These are phyloP conservation scores for Paecilomyces variotii DNA, from an alignment of 2,329 filamentous ascomycete species.

Conservation along the genomic window DNA sequence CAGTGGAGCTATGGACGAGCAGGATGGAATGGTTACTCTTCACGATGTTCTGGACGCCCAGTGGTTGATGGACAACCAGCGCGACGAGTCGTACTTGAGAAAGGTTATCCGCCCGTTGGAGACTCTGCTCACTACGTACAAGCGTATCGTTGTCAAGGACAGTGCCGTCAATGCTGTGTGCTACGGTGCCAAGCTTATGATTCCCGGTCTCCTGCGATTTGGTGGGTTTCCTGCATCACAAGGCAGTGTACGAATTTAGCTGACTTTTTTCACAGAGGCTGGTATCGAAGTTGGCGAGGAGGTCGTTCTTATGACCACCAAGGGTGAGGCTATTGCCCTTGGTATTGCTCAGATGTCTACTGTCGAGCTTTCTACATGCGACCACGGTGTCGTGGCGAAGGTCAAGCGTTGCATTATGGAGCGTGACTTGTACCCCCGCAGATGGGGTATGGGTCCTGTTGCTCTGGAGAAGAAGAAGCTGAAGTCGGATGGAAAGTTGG, in stretches of 20 bases:
- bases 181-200: slow-evolving; percentile 98
- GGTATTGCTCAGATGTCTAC: slow-evolving; percentile 97
- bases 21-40: slow-evolving; percentile 79
- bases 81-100: slow-evolving; percentile 87
- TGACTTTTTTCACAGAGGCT: slow-evolving; percentile 51
- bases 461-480: slow-evolving; percentile 99
- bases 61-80: slow-evolving; percentile 91
- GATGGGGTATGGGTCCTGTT: slow-evolving; percentile 92
- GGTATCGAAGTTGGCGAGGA: slow-evolving; percentile 93
- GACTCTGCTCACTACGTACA: slow-evolving; percentile 85
- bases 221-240: slow-evolving; percentile 44
- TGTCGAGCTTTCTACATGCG: slow-evolving; percentile 91
- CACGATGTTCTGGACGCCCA: slow-evolving; percentile 95
- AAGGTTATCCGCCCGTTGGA: slow-evolving; percentile 88
- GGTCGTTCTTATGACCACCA: slow-evolving; percentile 96
- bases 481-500: slow-evolving; percentile 94
- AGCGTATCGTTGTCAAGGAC: slow-evolving; percentile 96
- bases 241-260: slow-evolving; percentile 2
- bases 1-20: slow-evolving; percentile 91
- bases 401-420: slow-evolving; percentile 99
- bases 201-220: slow-evolving; percentile 89
- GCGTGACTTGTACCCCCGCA: slow-evolving; percentile 89
- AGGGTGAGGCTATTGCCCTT: slow-evolving; percentile 95
- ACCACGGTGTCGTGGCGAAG: slow-evolving; percentile 96
- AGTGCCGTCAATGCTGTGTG: slow-evolving; percentile 93